Base-by-base conservation (phyloP, 2,329 filamentous ascomycete species). In the Fusarium pseudonygamai region DNA sequence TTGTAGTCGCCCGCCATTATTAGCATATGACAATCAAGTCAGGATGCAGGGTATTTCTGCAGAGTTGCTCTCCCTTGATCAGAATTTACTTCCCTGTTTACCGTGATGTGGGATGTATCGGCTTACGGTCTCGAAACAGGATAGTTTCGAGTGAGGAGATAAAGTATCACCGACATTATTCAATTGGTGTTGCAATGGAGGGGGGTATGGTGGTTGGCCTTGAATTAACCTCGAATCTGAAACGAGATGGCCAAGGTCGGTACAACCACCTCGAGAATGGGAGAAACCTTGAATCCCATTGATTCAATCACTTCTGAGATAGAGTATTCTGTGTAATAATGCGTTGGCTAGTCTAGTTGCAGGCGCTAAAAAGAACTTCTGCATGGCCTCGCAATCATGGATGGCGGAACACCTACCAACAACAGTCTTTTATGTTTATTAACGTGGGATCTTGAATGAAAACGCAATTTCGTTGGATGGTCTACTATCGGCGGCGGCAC, bases 391-490 rank as follows among this genome's bases (percentile, higher is more conserved):
- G 47, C 49, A 67, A 57, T 61, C 60, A 63, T 60, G n/a, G 30
- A 65, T 62, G 36, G 26, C 32, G n/a, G n/a, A 22, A 32, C 45
- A 50, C 36, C 39, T 28, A 28, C 45, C 59, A 65, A 34, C 59
- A 65, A 43, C 40, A 59, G 56, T 36, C 16, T 20, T 58, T 59
- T 43, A 69, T 64, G 67, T 52, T 55, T 30, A 64, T 53, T 28
- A 59, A 69, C 34, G 43, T 64, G 53, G 45, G 45, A 69, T 64
- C 45, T 69, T 64, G 58, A 46, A 43, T 49, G 58, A 30, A 47
- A 69, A 40, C 40, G 59, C 52, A 69, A 69, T 69, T 64, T 69
- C 36, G 67, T 69, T 69, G 65, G 67, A 69, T 52, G 40, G 65
- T 65, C 39, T 64, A 20, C 32, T 69, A 69, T 69, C 67, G 52